Evolutionary conservation across 331 rosid genomes (phyloP).

Genomic region (Spiraea crenata): DNA sequence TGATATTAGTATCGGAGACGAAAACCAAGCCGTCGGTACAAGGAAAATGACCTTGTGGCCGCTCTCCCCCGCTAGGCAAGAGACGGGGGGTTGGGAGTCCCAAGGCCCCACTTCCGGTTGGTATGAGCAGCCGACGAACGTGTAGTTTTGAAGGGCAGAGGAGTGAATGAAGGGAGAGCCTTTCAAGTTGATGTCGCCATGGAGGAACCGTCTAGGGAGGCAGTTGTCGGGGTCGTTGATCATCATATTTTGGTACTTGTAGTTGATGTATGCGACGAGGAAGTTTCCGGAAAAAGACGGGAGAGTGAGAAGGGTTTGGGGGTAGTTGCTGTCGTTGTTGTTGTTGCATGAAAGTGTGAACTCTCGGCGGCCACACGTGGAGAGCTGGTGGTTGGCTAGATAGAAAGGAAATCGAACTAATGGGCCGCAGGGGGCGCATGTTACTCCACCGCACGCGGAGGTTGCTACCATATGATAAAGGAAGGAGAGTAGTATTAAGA

Average conservation of each 20-base stretch:
- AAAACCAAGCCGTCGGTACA: not conserved
- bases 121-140: conserved; percentile 41
- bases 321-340: conserved; percentile 16
- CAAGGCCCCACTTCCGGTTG: not conserved
- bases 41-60: conserved; percentile 12
- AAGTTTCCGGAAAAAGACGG: conserved; percentile 35
- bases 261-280: conserved; percentile 29
- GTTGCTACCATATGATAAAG: not conserved
- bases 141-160: not conserved
- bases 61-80: conserved; percentile 31
- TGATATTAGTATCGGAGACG: not conserved
- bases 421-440: not conserved
- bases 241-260: conserved; percentile 22
- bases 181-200: conserved; percentile 13
- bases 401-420: conserved; percentile 46
- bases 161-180: not conserved
- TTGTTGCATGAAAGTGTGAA: conserved; percentile 42
- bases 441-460: not conserved
- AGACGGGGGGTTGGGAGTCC: not conserved
- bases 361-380: conserved; percentile 5
- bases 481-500: not conserved
- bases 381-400: not conserved
- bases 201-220: conserved; percentile 32
- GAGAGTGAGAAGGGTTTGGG: conserved; percentile 23
- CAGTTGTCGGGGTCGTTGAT: conserved; percentile 45